Base-by-base conservation (phyloP, 225 moss, liverwort and hornwort genomes). In the Pseudisothecium myosuroides region DNA sequence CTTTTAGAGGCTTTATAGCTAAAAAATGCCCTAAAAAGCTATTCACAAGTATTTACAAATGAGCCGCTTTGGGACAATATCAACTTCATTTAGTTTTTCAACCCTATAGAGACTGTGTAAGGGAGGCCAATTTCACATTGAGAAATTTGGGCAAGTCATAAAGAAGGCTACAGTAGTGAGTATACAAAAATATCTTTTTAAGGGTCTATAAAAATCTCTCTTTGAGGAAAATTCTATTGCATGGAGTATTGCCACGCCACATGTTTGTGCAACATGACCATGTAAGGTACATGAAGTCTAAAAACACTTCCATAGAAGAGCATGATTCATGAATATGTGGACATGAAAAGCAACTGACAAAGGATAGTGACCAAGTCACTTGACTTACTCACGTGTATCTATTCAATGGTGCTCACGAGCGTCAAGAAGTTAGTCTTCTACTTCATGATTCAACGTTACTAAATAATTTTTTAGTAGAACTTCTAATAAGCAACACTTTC, bases 211-310 rank as follows among this genome's bases (percentile, higher is more conserved):
- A 22, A 68, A n/a, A 22, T 22, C 7, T n/a, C 4, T 68, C 3
- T 19, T 21, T n/a, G 7, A n/a, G 0, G 12, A n/a, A 68, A n/a
- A n/a, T n/a, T 39, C 7, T 23, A 69, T n/a, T 39, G 12, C 68
- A 22, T 68, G n/a, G 4, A 39, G 13, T n/a, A 39, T 12, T n/a
- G 7, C 23, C 1, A 14, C 0, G 5, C 12, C 4, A 8, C 37
- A 24, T 24, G 1, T 71, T n/a, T 24, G 1, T 23, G 17, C 54
- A 54, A 54, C 54, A 54, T 54, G 54, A 24, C 14, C 41, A 41
- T 41, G 4, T 0, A 8, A 71, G 26, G 0, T 1, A 39, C 13
- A 69, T 23, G 37, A 39, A 39, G 23, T n/a, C 24, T 69, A 39
- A 14, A 39, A 69, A 13, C 69, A 41, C 9, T 26, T 71, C 15